These are phyloP conservation scores for Pisolithus thermaeus DNA, from an alignment of 1,284 basidiomycete genomes.

Conservation along the genomic window DNA sequence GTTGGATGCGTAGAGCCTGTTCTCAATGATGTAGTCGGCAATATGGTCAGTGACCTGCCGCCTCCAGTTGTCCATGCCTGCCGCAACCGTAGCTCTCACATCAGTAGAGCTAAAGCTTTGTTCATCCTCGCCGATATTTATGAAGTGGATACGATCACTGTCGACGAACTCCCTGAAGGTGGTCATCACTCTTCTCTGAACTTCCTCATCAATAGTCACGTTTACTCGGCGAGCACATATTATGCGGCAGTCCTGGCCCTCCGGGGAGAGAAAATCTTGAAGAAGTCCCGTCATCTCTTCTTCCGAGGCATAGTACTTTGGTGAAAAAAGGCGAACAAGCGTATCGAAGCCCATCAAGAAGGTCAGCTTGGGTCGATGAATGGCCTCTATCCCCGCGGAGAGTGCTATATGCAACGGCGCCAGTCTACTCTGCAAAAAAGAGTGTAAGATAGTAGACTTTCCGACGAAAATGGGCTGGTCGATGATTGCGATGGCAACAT, in stretches of 20 bases:
- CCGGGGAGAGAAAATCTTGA: conserved; percentile 53
- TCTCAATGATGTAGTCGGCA: conserved; percentile 43
- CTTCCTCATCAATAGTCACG: conserved; percentile 25
- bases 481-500: conserved; percentile 78
- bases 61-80: conserved; percentile 32
- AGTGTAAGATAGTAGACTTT: conserved; percentile 66
- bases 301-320: conserved; percentile 68
- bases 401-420: conserved; percentile 13
- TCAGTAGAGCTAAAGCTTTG: conserved; percentile 68
- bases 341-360: conserved; percentile 89
- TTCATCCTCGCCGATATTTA: conserved; percentile 55
- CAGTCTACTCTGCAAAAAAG: conserved; percentile 42
- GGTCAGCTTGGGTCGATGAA: conserved; percentile 39
- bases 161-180: conserved; percentile 47
- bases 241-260: conserved; percentile 60
- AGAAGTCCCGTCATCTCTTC: conserved; percentile 52
- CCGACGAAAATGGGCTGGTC: conserved; percentile 87
- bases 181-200: conserved; percentile 29
- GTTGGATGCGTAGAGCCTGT: conserved; percentile 42
- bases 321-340: conserved; percentile 76
- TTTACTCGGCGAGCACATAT: conserved; percentile 62
- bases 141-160: conserved; percentile 46
- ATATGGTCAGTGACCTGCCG: conserved; percentile 39
- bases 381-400: conserved; percentile 9
- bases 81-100: conserved; percentile 50